Evolutionary conservation across 2,329 filamentous ascomycete species (phyloP), one percentile per base, ranked within the genome.

Genomic region (Trichophaea hybrida): DNA sequence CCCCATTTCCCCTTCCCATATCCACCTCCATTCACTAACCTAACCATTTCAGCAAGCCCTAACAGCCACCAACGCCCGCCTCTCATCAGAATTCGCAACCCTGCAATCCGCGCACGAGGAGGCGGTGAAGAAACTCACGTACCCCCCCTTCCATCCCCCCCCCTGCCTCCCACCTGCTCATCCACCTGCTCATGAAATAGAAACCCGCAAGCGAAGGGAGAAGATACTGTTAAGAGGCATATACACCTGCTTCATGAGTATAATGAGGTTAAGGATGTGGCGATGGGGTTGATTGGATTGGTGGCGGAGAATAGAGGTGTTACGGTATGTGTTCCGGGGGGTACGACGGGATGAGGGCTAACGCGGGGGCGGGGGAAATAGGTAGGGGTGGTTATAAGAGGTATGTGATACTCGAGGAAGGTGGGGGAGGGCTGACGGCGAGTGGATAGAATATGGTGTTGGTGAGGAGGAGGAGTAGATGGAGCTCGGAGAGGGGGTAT

Each of bases 231-330:
- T 55, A 77, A 80, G 57, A 73, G 73, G 35, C 83, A 86, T 69
- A 86, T 86, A 68, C 76, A 75, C 60, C 73, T 83, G 3, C 73
- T 87, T 35, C 82, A 85, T 64, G 74, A 79, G 59, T 87, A 86
- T 72, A 87, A 87, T 67, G 83, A 85, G 69, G 80, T 86, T 66
- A 81, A 82, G 63, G 84, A 87, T 69, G 74, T 84, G 6, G 83
- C 79, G 0, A 78, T 82, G 67, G 83, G 82, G 0, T 68, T 87
- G 34, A 77, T 86, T 72, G 82, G 81, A 38, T 71, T 86, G 66
- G 80, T 86, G 69, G 83, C 84, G 3, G 83, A 87, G 60, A 75
- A 77, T 62, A 73, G 81, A 46, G 81, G 81, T 6, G 75, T 80
- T 49, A 73, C 79, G 59, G 75, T 80, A 57, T 72, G 74, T 35